A percentile compares a stretch with the other conserved stretches of the same genome.
These are phyloP conservation scores for Cyclocybe aegerita DNA, from an alignment of 768 basidiomycete species.

Conservation along the genomic window DNA sequence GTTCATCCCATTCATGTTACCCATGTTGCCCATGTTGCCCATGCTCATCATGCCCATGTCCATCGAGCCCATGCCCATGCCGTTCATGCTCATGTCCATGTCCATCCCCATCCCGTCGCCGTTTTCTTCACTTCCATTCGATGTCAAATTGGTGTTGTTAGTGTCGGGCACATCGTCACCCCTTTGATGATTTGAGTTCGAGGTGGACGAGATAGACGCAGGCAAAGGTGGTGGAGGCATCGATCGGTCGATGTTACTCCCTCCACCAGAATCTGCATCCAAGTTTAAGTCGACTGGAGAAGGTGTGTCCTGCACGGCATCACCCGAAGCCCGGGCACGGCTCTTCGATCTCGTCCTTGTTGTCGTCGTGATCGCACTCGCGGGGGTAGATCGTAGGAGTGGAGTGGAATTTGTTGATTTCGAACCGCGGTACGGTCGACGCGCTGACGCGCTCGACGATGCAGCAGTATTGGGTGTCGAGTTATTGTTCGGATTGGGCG, in stretches of 20 bases:
- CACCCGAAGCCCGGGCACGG: constrained; percentile 22
- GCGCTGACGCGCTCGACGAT: constrained; percentile 13
- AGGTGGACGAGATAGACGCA: not conserved
- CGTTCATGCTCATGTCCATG: constrained; percentile 11
- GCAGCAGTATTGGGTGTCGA: not conserved
- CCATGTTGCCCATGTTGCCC: constrained; percentile 8
- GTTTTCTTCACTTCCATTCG: constrained; percentile 1
- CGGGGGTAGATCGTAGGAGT: constrained; percentile 31
- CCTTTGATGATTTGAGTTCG: too few relatives aligned
- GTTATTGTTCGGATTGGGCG: constrained; percentile 10
- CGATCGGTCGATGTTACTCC: constrained; percentile 24
- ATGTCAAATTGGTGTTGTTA: too few relatives aligned
- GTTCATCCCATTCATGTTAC: constrained; percentile 10
- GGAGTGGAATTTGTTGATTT: constrained; percentile 65
- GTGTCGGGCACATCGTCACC: too few relatives aligned
- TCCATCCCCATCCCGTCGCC: constrained; percentile 7
- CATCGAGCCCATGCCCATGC: constrained; percentile 6
- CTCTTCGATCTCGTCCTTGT: constrained; percentile 6
- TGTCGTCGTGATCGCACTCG: not conserved
- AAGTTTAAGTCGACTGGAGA: constrained; percentile 76
- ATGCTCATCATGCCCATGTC: not conserved
- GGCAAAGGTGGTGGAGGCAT: constrained; percentile 84
- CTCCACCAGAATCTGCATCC: constrained; percentile 8
- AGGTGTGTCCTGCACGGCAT: constrained; percentile 58
- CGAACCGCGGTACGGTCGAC: constrained; percentile 28